Base-by-base conservation (phyloP, 2,329 filamentous ascomycete genomes). In the Nectriaceae sp. region DNA sequence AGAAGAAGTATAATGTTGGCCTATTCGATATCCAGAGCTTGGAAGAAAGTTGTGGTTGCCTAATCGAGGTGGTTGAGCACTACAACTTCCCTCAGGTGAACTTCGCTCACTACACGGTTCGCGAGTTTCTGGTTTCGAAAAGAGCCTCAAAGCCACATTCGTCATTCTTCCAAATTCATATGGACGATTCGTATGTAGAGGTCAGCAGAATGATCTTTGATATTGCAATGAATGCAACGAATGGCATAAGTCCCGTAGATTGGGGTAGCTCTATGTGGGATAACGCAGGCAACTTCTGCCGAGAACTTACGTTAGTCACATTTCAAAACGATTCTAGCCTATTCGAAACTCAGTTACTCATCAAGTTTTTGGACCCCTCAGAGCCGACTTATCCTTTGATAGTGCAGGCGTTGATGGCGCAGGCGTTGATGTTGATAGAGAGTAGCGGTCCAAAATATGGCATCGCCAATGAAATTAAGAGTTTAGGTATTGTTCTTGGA, bases 31-130 rank as follows among this genome's bases (percentile, higher is more conserved):
- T 16, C 3, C 16, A 44, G 15, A 44, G 18, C 16, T 26, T 44
- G 20, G 18, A 21, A 20, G 42, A 44, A 5, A 38, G 4, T 5
- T 44, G 42, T 18, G 42, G 42, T 5, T 44, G 42, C 33, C 33
- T 44, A 4, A 29, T 44, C 21, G 11, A 16, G 3, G 41, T 13
- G 3, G 2, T 18, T 11, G n/a, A 44, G 15, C 15, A 21, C 2
- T 4, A n/a, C 8, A 13, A 13, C 6, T n/a, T n/a, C n/a, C n/a
- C n/a, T n/a, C 6, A 13, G 6, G 42, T 37, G 16, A 19, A 19
- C 6, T 21, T 44, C 24, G 20, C 42, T 5, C 42, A 44, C 26
- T 44, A 44, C 33, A 44, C 42, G 10, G 33, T 44, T 26, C 42
- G 42, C 3, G 42, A 44, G 11, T 44, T 38, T 29, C 42, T 44